Base-by-base conservation (phyloP, 2,329 filamentous ascomycete species). In the Colletotrichum endophyticum region DNA sequence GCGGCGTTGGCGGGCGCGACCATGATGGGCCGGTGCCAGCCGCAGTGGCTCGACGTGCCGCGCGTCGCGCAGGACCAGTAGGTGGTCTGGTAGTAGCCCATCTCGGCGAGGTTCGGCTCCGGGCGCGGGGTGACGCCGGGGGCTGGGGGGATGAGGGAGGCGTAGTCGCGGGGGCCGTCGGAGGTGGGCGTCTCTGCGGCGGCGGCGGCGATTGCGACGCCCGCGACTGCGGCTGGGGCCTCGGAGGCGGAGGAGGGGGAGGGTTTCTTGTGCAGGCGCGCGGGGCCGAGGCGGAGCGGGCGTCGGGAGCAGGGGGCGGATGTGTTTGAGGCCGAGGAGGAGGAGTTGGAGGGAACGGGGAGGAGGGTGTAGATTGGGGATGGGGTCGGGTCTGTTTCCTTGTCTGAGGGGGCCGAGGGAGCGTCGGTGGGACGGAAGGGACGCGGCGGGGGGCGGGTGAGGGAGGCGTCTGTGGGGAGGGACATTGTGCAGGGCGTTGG, bases 1-100 rank as follows among this genome's bases (percentile, higher is more conserved):
- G 39, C 28, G 22, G 27, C 32, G 9, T 70, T 64, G 28, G 59
- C 57, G 32, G 15, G 27, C 16, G 30, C 34, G 22, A 76, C 75
- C 59, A 77, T 62, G 30, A 78, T 61, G 12, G 77, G 77, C 25
- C 77, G 32, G 72, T 78, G 77, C 77, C 77, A 78, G 56, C 77
- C 77, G 77, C 77, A 78, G 68, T 77, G 75, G 30, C 67, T 67
- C 63, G 77, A 72, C 11, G 69, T 66, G 27, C 62, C 68, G 27
- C 30, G 70, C 3, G 77, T 78, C 13, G 69, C 77, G 68, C 77
- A 78, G 49, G 75, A 68, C 59, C 72, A 78, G 61, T 78, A 78
- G 12, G 77, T 78, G 9, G 72, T 75, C 61, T 78, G 77, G 49
- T 53, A 64, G 61, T 75, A 74, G 3, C 77, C 77, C 71, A 77